Evolutionary conservation across 495 filamentous ascomycete genomes (phyloP).

Genomic region (Haplographium delicatum): DNA sequence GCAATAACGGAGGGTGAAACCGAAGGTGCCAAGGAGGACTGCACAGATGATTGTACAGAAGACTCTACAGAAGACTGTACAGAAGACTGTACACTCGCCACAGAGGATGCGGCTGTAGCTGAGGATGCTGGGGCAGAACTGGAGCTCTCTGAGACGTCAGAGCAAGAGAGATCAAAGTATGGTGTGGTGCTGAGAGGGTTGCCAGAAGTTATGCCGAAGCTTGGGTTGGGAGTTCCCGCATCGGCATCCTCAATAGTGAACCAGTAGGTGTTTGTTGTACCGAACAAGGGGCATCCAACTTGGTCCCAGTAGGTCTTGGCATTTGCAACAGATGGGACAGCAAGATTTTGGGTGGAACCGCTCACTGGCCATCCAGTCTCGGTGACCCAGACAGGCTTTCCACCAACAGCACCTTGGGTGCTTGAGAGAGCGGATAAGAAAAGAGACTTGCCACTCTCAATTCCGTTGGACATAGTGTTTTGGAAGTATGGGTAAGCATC

Average conservation of each 20-base stretch:
- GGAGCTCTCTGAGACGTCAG: constrained; percentile 13
- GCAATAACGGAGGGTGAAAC: constrained; percentile 9
- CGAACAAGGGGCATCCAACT: constrained; percentile 66
- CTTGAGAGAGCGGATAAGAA: constrained; percentile 57
- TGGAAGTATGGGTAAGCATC: constrained; percentile 75
- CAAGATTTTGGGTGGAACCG: constrained; percentile 54
- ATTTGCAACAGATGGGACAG: constrained; percentile 59
- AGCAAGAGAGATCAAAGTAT: constrained; percentile 59
- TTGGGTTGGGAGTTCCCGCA: constrained; percentile 52
- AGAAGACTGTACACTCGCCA: constrained; percentile 14
- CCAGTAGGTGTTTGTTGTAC: constrained; percentile 67
- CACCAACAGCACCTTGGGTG: constrained; percentile 52
- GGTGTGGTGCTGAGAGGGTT: constrained; percentile 44
- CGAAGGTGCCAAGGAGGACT: background rate
- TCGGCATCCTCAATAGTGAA: constrained; percentile 66
- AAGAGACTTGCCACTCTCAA: constrained; percentile 52
- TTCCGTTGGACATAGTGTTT: constrained; percentile 60
- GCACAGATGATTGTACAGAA: constrained; percentile 11
- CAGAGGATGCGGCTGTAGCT: constrained; percentile 14
- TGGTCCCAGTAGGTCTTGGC: constrained; percentile 75
- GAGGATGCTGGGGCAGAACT: constrained; percentile 18
- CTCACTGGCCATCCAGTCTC: constrained; percentile 85
- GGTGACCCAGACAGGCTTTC: constrained; percentile 80
- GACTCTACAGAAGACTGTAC: background rate
- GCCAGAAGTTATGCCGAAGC: constrained; percentile 56